A percentile compares a stretch with the other conserved stretches of the same genome.
These are phyloP conservation scores for Crithidia expoeki DNA, from an alignment of 208 protist genomes.

Conservation along the genomic window DNA sequence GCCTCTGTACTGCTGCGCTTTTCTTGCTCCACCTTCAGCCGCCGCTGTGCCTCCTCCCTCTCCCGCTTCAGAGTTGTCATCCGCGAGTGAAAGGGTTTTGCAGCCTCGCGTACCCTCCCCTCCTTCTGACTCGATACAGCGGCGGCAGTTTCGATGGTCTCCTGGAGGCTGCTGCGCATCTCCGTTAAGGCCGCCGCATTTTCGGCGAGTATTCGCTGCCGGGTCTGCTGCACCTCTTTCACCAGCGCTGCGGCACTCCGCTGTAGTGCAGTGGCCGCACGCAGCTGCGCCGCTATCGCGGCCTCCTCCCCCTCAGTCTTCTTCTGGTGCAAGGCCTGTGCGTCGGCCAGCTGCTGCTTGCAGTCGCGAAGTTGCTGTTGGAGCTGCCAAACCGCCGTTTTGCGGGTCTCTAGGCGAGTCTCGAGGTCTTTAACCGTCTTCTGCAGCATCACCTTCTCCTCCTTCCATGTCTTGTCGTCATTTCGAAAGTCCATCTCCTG, in stretches of 20 bases:
- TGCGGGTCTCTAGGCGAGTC: constrained; percentile 24
- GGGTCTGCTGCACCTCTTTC: constrained; percentile 23
- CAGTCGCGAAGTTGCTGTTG: constrained; percentile 31
- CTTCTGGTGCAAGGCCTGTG: constrained; percentile 5
- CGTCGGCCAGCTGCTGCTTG: constrained; percentile 19
- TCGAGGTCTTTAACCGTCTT: constrained; percentile 27
- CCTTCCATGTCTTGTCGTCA: constrained; percentile 20
- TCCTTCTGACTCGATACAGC: constrained; percentile 10
- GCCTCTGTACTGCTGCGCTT: constrained; percentile 13
- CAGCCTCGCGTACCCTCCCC: constrained; percentile 21
- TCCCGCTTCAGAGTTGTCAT: constrained; percentile 25
- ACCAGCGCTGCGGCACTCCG: constrained; percentile 17
- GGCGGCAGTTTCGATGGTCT: constrained; percentile 11
- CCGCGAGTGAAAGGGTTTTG: constrained; percentile 7
- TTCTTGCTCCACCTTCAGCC: constrained; percentile 21
- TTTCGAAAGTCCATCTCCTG: not conserved
- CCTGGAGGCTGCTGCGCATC: constrained; percentile 16
- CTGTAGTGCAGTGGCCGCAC: constrained; percentile 12
- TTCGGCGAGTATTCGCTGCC: constrained; percentile 29
- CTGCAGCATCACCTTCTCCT: constrained; percentile 24
- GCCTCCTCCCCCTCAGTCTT: constrained; percentile 2
- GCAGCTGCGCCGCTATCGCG: constrained; percentile 14
- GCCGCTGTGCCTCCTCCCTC: constrained; percentile 26
- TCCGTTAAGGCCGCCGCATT: constrained; percentile 14
- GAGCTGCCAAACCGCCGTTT: constrained; percentile 20